Base-by-base conservation (phyloP, 1,139 yeast genomes). In the Tardiomyces digboiensis region DNA sequence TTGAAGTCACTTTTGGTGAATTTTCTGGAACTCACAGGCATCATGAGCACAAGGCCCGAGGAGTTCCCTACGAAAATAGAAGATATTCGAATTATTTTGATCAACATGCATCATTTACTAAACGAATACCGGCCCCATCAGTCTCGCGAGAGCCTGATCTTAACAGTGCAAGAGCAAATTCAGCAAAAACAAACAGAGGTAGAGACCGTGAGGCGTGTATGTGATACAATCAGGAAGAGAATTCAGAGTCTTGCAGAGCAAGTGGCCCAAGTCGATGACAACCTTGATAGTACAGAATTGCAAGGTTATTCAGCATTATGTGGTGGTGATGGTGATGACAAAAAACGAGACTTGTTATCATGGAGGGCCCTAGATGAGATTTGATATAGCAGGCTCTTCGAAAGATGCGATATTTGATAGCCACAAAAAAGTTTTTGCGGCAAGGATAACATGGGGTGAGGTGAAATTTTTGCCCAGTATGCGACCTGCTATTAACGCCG, bases 121-220 rank as follows among this genome's bases (percentile, higher is more conserved):
- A 87, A 87, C 61, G 86, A 86, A 44, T 87, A 86, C 62, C 69
- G 95, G 46, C 95, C 95, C 0, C 95, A 87, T 60, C 96, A 87
- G 58, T 80, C 89, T 7, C 70, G 95, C 40, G 95, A 87, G 55
- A 80, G 87, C 48, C 71, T 87, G 52, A 81, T 84, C 41, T 70
- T 81, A 72, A 66, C 84, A 45, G 67, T 87, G 60, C 79, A 76
- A 55, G 80, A 78, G 44, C 66, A 65, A 45, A 58, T 65, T 19
- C 56, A 51, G 16, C 48, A 48, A 23, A 52, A 52, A 39, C 46
- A 52, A n/a, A 48, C 48, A 22, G 54, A 57, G 29, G 54, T 56
- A 12, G 59, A 48, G 7, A 49, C 47, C 13, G 49, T 60, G 40
- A 52, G 53, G 14, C 42, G 43, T 19, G 49, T 57, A 10, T 61